These are phyloP conservation scores for Celoporthe dispersa DNA, from an alignment of 2,329 filamentous ascomycete genomes.

Conservation along the genomic window DNA sequence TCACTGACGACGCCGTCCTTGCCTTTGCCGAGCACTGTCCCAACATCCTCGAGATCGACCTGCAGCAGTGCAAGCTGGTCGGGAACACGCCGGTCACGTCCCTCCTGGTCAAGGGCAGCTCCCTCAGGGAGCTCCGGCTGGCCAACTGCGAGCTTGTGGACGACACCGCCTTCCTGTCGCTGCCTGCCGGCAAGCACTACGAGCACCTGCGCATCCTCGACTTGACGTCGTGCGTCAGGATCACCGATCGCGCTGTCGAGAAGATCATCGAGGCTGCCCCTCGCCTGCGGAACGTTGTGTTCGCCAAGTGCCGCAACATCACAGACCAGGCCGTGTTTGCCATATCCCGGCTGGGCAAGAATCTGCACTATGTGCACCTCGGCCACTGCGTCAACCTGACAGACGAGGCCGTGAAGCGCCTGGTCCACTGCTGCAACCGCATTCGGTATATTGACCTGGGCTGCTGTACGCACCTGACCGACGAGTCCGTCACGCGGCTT, in stretches of 20 bases:
- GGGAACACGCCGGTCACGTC: conserved; percentile 83
- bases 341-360: conserved; percentile 90
- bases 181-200: conserved; percentile 72
- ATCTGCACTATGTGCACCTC: conserved; percentile 93
- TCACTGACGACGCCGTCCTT: conserved; percentile 80
- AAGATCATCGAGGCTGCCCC: conserved; percentile 87
- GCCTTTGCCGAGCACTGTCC: conserved; percentile 88
- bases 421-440: conserved; percentile 86
- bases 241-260: conserved; percentile 86
- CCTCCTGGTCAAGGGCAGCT: conserved; percentile 75
- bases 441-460: conserved; percentile 97
- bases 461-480: conserved; percentile 89
- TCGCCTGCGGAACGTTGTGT: conserved; percentile 85
- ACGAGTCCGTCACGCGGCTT: conserved; percentile 81
- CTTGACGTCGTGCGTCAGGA: conserved; percentile 81
- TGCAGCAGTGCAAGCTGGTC: conserved; percentile 82
- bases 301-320: conserved; percentile 92
- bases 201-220: conserved; percentile 93
- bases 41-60: conserved; percentile 94
- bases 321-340: conserved; percentile 87
- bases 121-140: conserved; percentile 88
- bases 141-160: conserved; percentile 84
- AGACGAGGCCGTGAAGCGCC: conserved; percentile 80
- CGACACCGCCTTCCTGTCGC: conserved; percentile 82
- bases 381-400: conserved; percentile 93